Conservation (phyloP, 768 basidiomycete species). For the Suillus paluster region DNA sequence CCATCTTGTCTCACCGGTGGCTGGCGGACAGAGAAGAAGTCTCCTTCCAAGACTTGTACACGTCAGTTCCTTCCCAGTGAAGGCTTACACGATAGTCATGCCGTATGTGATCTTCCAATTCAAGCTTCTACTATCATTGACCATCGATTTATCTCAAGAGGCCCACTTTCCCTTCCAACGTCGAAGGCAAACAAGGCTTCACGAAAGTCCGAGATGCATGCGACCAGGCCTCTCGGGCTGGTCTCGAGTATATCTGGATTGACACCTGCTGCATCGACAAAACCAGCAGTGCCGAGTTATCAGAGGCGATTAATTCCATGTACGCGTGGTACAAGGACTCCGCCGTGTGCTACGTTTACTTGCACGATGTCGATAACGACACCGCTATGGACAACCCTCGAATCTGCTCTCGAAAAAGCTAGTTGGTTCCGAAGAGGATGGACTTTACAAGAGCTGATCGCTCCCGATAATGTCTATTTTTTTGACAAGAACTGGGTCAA, state of each 20-base stretch:
- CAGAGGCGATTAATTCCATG: slow-evolving; percentile 26
- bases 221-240: slow-evolving; percentile 5
- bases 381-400: neutral
- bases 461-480: slow-evolving; percentile 19
- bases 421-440: slow-evolving; percentile 24
- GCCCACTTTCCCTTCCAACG: neutral
- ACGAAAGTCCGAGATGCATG: slow-evolving; percentile 10
- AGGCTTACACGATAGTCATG: neutral
- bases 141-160: neutral
- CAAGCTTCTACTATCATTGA: neutral
- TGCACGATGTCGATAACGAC: slow-evolving; percentile 13
- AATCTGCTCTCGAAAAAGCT: neutral
- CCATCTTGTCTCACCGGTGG: slow-evolving; percentile 11
- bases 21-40: slow-evolving; percentile 6
- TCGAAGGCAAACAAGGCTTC: slow-evolving; percentile 4
- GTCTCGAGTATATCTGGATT: slow-evolving; percentile 16
- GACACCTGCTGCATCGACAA: slow-evolving; percentile 26
- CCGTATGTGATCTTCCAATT: neutral
- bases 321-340: slow-evolving; percentile 21
- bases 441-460: slow-evolving; percentile 20
- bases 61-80: neutral
- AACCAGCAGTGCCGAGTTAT: slow-evolving; percentile 23
- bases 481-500: slow-evolving; percentile 18
- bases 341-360: slow-evolving; percentile 19
- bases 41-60: slow-evolving; percentile 11